Evolutionary conservation across 192 early-diverging fungal genomes (phyloP).

Genomic region (Geosiphon pyriformis): DNA sequence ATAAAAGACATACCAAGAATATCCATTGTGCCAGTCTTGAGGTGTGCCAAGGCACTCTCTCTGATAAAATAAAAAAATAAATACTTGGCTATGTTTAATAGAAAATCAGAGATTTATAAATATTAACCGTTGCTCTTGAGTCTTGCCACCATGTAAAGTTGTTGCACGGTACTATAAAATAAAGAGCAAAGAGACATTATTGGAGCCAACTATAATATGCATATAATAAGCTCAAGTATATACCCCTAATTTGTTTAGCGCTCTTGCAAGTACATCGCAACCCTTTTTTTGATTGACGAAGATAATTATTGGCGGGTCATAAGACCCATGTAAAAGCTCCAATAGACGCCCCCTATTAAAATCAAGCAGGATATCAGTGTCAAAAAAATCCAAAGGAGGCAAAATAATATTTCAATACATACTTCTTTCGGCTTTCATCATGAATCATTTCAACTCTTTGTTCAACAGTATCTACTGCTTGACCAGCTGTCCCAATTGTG

Average conservation of each 20-base stretch:
- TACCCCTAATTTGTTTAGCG: slow-evolving; percentile 72
- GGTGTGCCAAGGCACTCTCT: slow-evolving; percentile 74
- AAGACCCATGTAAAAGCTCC: slow-evolving; percentile 67
- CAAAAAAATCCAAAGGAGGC: neutral
- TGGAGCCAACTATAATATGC: neutral
- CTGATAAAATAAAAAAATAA: slow-evolving; percentile 29
- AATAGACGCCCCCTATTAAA: slow-evolving; percentile 63
- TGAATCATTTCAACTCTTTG: slow-evolving; percentile 91
- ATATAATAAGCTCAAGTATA: neutral
- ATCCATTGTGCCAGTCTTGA: slow-evolving; percentile 77
- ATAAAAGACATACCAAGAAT: slow-evolving; percentile 55
- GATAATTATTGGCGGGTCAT: slow-evolving; percentile 85
- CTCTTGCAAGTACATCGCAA: slow-evolving; percentile 75
- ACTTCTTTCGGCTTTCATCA: slow-evolving; percentile 81
- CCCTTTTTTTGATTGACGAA: slow-evolving; percentile 98
- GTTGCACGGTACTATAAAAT: slow-evolving; percentile 55
- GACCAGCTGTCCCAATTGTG: slow-evolving; percentile 93
- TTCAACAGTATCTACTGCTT: slow-evolving; percentile 94
- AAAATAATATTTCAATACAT: slow-evolving; percentile 11
- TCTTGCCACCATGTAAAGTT: slow-evolving; percentile 92
- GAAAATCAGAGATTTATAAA: neutral
- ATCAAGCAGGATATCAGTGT: neutral
- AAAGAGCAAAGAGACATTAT: slow-evolving; percentile 15
- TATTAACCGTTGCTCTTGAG: slow-evolving; percentile 79
- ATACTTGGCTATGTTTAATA: neutral